Conservation (phyloP, 257 asterid species). For the Nicotiana tomentosiformis region DNA sequence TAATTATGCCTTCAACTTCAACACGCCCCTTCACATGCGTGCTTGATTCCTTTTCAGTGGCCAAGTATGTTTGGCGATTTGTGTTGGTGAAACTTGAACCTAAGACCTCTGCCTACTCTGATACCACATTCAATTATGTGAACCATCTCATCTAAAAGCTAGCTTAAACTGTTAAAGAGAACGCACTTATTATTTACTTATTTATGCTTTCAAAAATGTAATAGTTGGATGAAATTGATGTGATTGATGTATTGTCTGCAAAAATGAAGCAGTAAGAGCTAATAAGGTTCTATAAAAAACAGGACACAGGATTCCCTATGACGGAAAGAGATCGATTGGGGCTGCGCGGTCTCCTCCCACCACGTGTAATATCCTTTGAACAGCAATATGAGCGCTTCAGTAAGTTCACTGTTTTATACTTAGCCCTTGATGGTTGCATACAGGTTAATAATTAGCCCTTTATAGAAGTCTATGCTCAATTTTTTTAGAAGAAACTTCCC, state of each 20-base stretch:
- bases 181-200: background rate
- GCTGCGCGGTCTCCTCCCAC: constrained; percentile 97
- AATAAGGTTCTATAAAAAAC: constrained; percentile 16
- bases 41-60: background rate
- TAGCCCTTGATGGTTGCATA: background rate
- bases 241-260: background rate
- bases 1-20: background rate
- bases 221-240: background rate
- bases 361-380: constrained; percentile 95
- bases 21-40: background rate
- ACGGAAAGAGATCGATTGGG: constrained; percentile 97
- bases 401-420: constrained; percentile 37
- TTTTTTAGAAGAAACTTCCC: background rate
- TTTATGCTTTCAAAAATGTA: background rate
- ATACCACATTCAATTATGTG: background rate
- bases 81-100: background rate
- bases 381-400: constrained; percentile 97
- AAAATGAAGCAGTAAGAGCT: background rate
- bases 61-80: background rate
- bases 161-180: background rate
- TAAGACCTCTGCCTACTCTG: background rate
- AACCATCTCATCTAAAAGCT: background rate
- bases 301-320: constrained; percentile 96
- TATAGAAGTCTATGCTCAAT: background rate
- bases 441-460: background rate